These are phyloP conservation scores for Cyberlindnera americana DNA, from an alignment of 805 yeast species.

Conservation along the genomic window DNA sequence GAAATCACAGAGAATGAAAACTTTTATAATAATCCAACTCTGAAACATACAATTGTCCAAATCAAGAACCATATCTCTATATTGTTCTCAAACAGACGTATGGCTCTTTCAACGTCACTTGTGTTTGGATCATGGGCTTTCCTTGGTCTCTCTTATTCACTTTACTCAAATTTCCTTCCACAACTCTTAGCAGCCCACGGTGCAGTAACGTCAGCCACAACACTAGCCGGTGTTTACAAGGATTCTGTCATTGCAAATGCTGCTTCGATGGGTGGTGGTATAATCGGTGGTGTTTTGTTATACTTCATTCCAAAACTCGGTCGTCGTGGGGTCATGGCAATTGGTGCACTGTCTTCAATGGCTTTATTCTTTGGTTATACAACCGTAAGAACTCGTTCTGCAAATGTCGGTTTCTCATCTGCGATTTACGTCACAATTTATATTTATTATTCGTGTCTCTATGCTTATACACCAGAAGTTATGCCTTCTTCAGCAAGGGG, in stretches of 20 bases:
- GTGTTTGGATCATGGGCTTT: conserved; percentile 48
- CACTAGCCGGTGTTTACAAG: conserved; percentile 40
- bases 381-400: conserved; percentile 48
- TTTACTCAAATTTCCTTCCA: conserved; percentile 49
- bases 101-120: conserved; percentile 39
- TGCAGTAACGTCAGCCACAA: conserved; percentile 39
- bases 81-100: conserved; percentile 39
- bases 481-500: conserved; percentile 50
- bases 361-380: conserved; percentile 60
- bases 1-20: conserved; percentile 30
- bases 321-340: conserved; percentile 52
- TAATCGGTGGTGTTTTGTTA: conserved; percentile 42
- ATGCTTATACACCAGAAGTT: conserved; percentile 65
- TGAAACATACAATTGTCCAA: conserved; percentile 27
- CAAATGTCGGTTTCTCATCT: conserved; percentile 44
- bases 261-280: conserved; percentile 44
- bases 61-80: conserved; percentile 36
- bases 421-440: conserved; percentile 34
- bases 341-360: conserved; percentile 50
- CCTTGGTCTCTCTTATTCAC: conserved; percentile 50
- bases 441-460: conserved; percentile 55
- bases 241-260: conserved; percentile 44
- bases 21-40: conserved; percentile 25
- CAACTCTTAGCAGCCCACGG: conserved; percentile 46
- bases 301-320: conserved; percentile 34